A percentile compares a stretch with the other conserved stretches of the same genome.
Conservation (phyloP, 75 land plant genomes). For the Isoetes taiwanensis region DNA sequence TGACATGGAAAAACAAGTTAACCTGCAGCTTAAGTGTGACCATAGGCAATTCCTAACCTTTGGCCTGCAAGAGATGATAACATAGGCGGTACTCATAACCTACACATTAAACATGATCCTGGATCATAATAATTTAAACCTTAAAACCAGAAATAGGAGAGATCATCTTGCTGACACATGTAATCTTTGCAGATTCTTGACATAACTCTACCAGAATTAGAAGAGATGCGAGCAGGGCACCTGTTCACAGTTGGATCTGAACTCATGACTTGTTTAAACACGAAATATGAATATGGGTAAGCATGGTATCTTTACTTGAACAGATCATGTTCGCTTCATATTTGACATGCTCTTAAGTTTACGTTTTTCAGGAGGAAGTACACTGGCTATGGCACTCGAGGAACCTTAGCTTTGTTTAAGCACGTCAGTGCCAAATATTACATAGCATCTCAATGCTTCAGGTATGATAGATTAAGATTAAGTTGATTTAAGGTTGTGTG, state of each 20-base stretch:
- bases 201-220: constrained; percentile 71
- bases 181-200: constrained; percentile 51
- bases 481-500: too few species aligned
- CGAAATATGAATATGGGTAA: constrained; percentile 42
- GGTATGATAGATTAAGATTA: too few species aligned
- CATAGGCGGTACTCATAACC: too few species aligned
- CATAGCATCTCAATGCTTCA: constrained; percentile 63
- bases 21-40: too few species aligned
- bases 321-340: not conserved
- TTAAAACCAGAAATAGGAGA: too few species aligned
- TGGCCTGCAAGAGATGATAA: too few species aligned
- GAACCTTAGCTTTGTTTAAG: constrained; percentile 46
- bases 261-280: constrained; percentile 23
- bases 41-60: too few species aligned
- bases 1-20: too few species aligned
- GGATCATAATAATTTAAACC: too few species aligned
- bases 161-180: too few species aligned
- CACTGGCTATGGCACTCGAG: constrained; percentile 46
- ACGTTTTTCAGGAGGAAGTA: constrained; percentile 22
- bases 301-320: not conserved
- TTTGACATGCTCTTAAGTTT: not conserved
- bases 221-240: constrained; percentile 64
- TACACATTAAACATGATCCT: too few species aligned
- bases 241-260: constrained; percentile 77
- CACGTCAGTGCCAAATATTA: constrained; percentile 63